Evolutionary conservation across 2,329 filamentous ascomycete species (phyloP), one percentile per base, ranked within the genome.

Genomic region (Biscogniauxia sp.): DNA sequence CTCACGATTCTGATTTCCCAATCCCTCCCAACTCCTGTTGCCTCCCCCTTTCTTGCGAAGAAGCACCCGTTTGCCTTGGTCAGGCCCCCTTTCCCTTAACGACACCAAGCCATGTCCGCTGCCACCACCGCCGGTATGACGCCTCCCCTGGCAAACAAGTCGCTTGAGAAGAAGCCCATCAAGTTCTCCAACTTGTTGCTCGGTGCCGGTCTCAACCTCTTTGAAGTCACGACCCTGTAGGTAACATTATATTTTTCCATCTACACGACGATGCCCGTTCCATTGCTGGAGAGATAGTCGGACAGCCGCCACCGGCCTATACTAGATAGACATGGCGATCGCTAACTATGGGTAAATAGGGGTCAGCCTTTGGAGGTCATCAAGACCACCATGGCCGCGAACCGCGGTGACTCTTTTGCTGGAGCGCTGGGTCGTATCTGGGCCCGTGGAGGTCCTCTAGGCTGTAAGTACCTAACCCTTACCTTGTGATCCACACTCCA

Each of bases 371-470:
- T 99, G 78, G 95, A 99, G 85, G 95, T 99, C 80, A 86, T 91
- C 84, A 99, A 99, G 91, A 99, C 95, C 74, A 98, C 95, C 79
- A 98, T 99, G 92, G 95, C 95, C 74, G 95, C 95, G 70, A 95
- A 99, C 82, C 89, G 95, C 79, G 85, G 87, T 73, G 94, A 98
- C 78, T 88, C 87, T 79, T 95, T 99, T 81, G 82, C 83, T 67
- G 84, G 87, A 69, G 91, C 95, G 75, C 88, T 98, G 76, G 80
- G 82, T 74, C 88, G 92, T 77, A 91, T 98, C 80, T 99, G 95
- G 95, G 83, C 87, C 76, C 92, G 95, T 80, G 95, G 95, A 80
- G 95, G 95, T 81, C 82, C 90, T 73, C 82, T 97, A 74, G 95
- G 95, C 79, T 99, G 94, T 98, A 84, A 84, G 93, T 85, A n/a